Base-by-base conservation (phyloP, 441 rosid species). In the Euphorbia celastroides region DNA sequence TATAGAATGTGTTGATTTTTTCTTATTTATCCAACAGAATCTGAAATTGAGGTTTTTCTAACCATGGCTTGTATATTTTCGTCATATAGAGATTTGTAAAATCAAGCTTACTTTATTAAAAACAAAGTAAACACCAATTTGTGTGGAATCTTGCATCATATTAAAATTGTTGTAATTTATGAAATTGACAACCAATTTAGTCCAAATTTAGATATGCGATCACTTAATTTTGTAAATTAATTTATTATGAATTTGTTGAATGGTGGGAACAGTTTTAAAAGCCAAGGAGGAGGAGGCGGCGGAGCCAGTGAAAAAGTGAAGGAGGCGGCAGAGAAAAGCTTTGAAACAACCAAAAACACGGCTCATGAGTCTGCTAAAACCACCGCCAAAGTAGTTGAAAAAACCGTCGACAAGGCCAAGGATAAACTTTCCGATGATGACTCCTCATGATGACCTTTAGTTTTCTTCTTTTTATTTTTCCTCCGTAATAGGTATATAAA, bases 331-430 rank as follows among this genome's bases (percentile, higher is more conserved):
- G 77, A 62, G 74, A 83, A 81, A 70, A 85, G 84, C 54, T 63
- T 79, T 0, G 78, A 62, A 67, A 64, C 61, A 42, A 68, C 84
- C 74, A 77, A 79, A 79, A 62, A 5, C 25, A 67, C 83, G 0
- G 77, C 79, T 5, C 80, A 89, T 65, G 83, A 67, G 48, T 75
- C 90, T 19, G 92, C 90, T 0, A 78, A 72, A 79, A 55, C 83
- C 3, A 82, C 82, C 0, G 82, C 81, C 4, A 71, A 83, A 46
- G 72, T 67, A 17, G 83, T 80, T 30, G 82, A 75, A 60, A 69
- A 61, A 50, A 80, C 79, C 30, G 76, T 75, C 68, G 80, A 80
- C 6, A 75, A 82, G 73, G 75, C 82, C 54, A 81, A 77, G 42
- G 77, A 63, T 26, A 62, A 5, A 26, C 19, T 60, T 12, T 63